Base-by-base conservation (phyloP, 176 grass and related monocot species). In the Oropetium thomaeum region DNA sequence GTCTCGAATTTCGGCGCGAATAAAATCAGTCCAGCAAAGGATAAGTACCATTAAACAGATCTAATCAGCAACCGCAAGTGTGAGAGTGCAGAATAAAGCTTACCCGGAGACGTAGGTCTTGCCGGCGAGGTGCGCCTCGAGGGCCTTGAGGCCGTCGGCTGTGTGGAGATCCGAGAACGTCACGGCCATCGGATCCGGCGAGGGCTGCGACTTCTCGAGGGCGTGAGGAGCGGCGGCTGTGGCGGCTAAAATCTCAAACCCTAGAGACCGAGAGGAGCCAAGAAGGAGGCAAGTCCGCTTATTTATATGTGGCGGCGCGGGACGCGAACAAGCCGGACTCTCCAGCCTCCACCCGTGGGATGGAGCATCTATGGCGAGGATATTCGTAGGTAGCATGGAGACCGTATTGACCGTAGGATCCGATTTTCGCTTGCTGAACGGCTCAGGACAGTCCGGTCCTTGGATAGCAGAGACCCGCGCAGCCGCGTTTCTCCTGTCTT, bases 31-130 rank as follows among this genome's bases (percentile, higher is more conserved):
- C 15, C 17, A 22, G 39, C 20, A 5, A 5, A 20, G 40, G 22
- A 75, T 8, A 53, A 5, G 8, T 37, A 44, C 35, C 3, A 15
- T 42, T 2, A 2, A 7, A 10, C 40, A 33, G 55, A 81, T 71
- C 72, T 58, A 73, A 41, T 27, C 19, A 14, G 17, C 5, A 22
- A 47, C 17, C 0, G 47, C 7, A 7, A 58, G 48, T 4, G 37
- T 5, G 7, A 7, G 15, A 52, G 10, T 29, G 26, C 12, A 44
- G 7, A 65, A 37, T 26, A 11, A n/a, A 5, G 20, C 65, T 86
- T 71, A 98, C 95, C 89, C 89, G 11, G 91, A 92, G 47, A 94
- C 77, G 73, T 85, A 94, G 64, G 75, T 86, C 84, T 98, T 98
- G 68, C 89, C 91, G 15, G 84, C 58, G 35, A 98, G 95, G 71